phyloP scores from a whole-genome alignment of 192 early-diverging fungal species.

The Backusella psychrophila region DNA sequence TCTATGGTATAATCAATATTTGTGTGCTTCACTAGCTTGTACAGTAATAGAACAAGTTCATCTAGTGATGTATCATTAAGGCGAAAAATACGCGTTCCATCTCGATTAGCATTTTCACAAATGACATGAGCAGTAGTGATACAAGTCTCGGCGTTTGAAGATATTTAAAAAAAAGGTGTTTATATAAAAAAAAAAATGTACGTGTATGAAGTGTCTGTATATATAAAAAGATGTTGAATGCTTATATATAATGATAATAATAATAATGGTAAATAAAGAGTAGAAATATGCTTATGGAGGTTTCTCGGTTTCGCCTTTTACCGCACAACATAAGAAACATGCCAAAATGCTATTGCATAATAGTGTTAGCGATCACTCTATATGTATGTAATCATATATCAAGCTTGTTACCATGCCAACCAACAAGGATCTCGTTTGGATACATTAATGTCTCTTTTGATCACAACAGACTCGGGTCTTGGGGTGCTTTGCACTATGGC shows the following conservation, averaged over 20 bases:
- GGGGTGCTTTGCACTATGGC: not conserved
- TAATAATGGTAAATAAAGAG: not conserved
- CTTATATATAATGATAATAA: not conserved
- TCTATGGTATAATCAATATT: no score
- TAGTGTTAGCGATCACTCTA: not conserved
- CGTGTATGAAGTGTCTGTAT: not conserved
- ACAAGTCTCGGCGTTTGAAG: not conserved
- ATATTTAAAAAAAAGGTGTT: not conserved
- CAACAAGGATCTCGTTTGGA: not conserved
- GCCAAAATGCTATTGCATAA: not conserved
- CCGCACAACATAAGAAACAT: not conserved
- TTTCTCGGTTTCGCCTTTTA: not conserved
- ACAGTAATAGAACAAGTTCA: no score
- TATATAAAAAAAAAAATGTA: not conserved
- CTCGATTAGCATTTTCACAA: no score
- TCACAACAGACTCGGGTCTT: slow-evolving; percentile 7
- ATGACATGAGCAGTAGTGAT: no score
- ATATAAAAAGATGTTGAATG: not conserved
- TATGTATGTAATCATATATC: not conserved
- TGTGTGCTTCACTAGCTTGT: no score
- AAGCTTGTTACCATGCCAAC: not conserved
- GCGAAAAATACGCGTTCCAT: no score
- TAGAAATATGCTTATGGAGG: not conserved
- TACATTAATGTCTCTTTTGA: not conserved
- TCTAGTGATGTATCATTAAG: no score